Evolutionary conservation across 768 basidiomycete species (phyloP), one percentile per base, ranked within the genome.

Genomic region (Lactarius trivialis): DNA sequence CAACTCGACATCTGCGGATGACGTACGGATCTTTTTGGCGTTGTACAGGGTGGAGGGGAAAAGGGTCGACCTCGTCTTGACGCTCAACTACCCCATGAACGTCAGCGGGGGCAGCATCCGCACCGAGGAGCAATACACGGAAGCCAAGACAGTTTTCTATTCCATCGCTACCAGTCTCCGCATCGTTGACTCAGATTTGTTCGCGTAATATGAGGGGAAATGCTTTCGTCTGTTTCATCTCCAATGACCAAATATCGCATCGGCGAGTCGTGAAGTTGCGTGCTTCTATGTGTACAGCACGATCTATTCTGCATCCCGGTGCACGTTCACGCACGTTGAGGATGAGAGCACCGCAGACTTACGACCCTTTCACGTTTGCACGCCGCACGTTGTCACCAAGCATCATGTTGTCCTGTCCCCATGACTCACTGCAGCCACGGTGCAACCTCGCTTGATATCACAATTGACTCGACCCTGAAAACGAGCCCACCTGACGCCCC

Each of bases 51-150:
- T 96, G 24, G 76, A 82, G 68, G 70, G 76, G 26, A 90, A 89
- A 72, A 77, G 78, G 36, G 81, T 87, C 7, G 97, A 99, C 71
- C 71, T 99, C 24, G 88, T 97, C 32, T 79, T 91, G 63, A 88
- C 89, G 19, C 86, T 87, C 70, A 98, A 95, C 73, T 80, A 89
- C 24, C 95, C 95, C 33, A 74, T 79, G 43, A 71, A 71, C 51
- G 74, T 82, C 12, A 72, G 73, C 17, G 79, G 81, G 59, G 78
- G 76, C 48, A 78, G 75, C 17, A 77, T 75, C 56, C 77, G 82
- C 41, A 72, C 68, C n/a, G 69, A 73, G 62, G 74, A 76, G 55
- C 73, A 72, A 30, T 69, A 74, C 41, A 69, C 71, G 63, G 70
- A 68, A 15, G 78, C 78, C 39, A 71, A 73, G 61, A 70, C 71